Percentiles rank a stretch among this genome's conserved stretches.
phyloP scores from a whole-genome alignment of 106 monocot species.

The Dendrobium catenatum region DNA sequence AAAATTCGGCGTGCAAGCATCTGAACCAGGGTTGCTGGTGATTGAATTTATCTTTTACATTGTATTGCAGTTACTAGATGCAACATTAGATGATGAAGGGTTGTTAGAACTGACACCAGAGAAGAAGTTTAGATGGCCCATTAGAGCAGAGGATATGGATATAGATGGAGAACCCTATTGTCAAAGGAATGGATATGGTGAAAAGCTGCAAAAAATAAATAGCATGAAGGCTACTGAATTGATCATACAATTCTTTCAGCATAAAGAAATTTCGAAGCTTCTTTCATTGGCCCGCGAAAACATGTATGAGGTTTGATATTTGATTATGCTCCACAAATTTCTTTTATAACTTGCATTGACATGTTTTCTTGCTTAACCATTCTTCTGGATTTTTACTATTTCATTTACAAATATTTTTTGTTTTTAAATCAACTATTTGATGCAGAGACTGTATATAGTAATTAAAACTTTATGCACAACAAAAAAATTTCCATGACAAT shows the following conservation, averaged over 20 bases:
- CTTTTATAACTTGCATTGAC: background rate
- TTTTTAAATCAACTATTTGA: background rate
- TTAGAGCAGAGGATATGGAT: constrained; percentile 47
- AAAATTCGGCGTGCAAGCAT: constrained; percentile 55
- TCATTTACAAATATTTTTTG: background rate
- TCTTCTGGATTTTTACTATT: background rate
- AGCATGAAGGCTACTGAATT: constrained; percentile 44
- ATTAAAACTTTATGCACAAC: background rate
- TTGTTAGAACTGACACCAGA: constrained; percentile 57
- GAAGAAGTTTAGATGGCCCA: constrained; percentile 55
- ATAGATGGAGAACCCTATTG: constrained; percentile 31
- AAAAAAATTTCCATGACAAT: background rate
- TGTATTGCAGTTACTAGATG: constrained; percentile 85
- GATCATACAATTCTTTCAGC: constrained; percentile 35
- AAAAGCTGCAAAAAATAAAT: constrained; percentile 43
- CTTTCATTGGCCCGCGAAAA: constrained; percentile 79
- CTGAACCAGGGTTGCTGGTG: constrained; percentile 61
- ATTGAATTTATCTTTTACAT: constrained; percentile 63
- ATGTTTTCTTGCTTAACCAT: background rate
- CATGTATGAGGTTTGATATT: constrained; percentile 62
- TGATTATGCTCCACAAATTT: background rate
- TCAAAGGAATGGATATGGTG: constrained; percentile 40
- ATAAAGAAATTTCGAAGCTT: constrained; percentile 61
- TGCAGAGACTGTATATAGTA: background rate
- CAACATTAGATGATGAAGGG: constrained; percentile 86